Evolutionary conservation across 164 flowering plant genomes (phyloP), one percentile per base, ranked within the genome.

Genomic region (Nelumbo lutea): DNA sequence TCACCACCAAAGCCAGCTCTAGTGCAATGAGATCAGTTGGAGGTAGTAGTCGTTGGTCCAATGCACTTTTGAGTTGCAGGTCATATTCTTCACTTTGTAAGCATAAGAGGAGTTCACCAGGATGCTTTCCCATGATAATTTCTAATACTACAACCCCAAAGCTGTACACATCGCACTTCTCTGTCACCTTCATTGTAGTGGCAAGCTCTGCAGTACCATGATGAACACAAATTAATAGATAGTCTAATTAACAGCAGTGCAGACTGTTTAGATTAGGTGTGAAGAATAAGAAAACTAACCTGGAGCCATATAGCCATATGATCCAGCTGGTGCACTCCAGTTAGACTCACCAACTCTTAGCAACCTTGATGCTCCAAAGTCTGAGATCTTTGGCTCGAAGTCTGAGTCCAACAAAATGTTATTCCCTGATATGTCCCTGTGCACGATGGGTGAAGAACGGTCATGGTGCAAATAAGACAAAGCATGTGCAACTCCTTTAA

Each of bases 401-500:
- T 61, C 70, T 2, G 67, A 63, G 55, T 73, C 75, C 60, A 77
- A 15, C 42, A 77, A 60, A 53, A 73, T 68, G 59, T 77, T 77
- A 45, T 70, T 75, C 40, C 59, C 57, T 14, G 78, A 67, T 46
- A 75, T 70, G 53, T 75, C 74, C 1, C 78, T 59, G 64, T 75
- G 74, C 42, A 75, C 68, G 41, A 70, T 62, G 0, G 74, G 55
- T 4, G 64, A 40, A 42, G 61, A 9, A 62, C 78, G 67, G 27
- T 75, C 74, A 62, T 75, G 74, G 74, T 75, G 78, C 68, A 75
- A 61, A 44, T 77, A 77, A 46, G 75, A 70, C 6, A 73, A 55
- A 9, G 80, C 77, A n/a, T 77, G 64, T 7, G 75, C 77, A 14
- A 73, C 60, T 42, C 77, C 80, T 70, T 68, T 68, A 52, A 77